phyloP scores from a whole-genome alignment of 805 yeast species.

The Starmera dryadoides region DNA sequence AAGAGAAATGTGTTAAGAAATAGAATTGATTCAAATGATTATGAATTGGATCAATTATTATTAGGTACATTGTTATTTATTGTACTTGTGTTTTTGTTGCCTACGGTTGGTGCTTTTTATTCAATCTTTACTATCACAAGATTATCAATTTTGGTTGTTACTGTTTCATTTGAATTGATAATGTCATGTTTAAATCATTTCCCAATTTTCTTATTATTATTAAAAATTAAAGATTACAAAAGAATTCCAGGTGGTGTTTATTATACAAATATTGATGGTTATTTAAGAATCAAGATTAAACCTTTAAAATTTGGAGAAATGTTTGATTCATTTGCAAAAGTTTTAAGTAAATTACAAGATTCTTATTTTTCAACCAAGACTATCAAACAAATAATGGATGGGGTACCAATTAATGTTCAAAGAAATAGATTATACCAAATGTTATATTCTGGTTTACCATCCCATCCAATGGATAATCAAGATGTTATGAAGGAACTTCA shows the following conservation, averaged over 20 bases:
- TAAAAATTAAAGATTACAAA: slow-evolving; percentile 73
- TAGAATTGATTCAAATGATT: slow-evolving; percentile 79
- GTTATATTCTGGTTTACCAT: slow-evolving; percentile 47
- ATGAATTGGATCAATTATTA: slow-evolving; percentile 78
- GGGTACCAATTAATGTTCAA: slow-evolving; percentile 36
- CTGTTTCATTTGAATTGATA: slow-evolving; percentile 48
- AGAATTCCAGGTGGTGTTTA: slow-evolving; percentile 57
- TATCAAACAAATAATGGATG: slow-evolving; percentile 33
- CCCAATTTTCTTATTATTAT: slow-evolving; percentile 77
- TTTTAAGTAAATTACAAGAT: slow-evolving; percentile 30
- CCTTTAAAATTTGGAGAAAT: slow-evolving; percentile 38
- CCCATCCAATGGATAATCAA: slow-evolving; percentile 22
- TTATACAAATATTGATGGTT: slow-evolving; percentile 13
- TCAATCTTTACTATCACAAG: slow-evolving; percentile 59
- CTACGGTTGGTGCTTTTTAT: slow-evolving; percentile 85
- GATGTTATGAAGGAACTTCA: slow-evolving; percentile 13
- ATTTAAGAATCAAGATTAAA: slow-evolving; percentile 29
- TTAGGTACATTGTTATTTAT: slow-evolving; percentile 87
- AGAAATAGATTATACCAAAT: slow-evolving; percentile 41
- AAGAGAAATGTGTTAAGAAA: slow-evolving; percentile 78
- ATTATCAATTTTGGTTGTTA: slow-evolving; percentile 37
- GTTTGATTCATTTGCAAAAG: slow-evolving; percentile 39
- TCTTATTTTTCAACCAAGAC: slow-evolving; percentile 37
- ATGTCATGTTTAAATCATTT: slow-evolving; percentile 70
- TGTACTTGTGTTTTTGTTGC: slow-evolving; percentile 67